These are phyloP conservation scores for Coffea eugenioides DNA, from an alignment of 257 asterid genomes.

Conservation along the genomic window DNA sequence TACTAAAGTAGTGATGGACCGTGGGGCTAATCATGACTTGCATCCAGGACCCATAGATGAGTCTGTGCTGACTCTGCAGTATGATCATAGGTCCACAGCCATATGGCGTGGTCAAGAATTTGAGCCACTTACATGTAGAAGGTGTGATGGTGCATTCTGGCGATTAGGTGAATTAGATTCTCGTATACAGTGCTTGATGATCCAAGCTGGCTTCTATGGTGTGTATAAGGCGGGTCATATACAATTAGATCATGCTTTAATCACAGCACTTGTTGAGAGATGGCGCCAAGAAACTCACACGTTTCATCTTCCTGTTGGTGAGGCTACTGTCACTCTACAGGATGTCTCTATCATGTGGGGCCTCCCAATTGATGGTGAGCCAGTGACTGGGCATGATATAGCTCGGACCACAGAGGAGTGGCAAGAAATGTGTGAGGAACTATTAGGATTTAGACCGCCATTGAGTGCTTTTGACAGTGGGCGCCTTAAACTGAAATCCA, in stretches of 20 bases:
- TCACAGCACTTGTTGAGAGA: slow-evolving; percentile 75
- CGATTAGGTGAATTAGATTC: slow-evolving; percentile 67
- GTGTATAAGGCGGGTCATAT: slow-evolving; percentile 79
- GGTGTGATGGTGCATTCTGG: slow-evolving; percentile 89
- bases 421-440: slow-evolving; percentile 67
- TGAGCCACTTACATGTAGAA: slow-evolving; percentile 73
- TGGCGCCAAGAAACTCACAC: slow-evolving; percentile 90
- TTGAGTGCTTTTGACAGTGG: slow-evolving; percentile 68
- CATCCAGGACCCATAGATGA: slow-evolving; percentile 79
- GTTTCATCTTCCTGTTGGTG: slow-evolving; percentile 76
- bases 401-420: slow-evolving; percentile 74
- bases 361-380: slow-evolving; percentile 71
- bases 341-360: slow-evolving; percentile 78
- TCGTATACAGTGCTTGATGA: slow-evolving; percentile 60
- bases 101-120: slow-evolving; percentile 76
- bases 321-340: slow-evolving; percentile 68
- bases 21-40: slow-evolving; percentile 25
- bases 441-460: slow-evolving; percentile 69
- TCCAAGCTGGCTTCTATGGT: slow-evolving; percentile 76
- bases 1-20: slow-evolving; percentile 12
- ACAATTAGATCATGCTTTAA: slow-evolving; percentile 73
- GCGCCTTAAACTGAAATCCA: slow-evolving; percentile 63
- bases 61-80: slow-evolving; percentile 64
- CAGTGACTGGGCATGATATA: slow-evolving; percentile 70
- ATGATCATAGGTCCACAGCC: slow-evolving; percentile 71